phyloP scores from a whole-genome alignment of 306 rosid species.

The Amphicarpaea edgeworthii region DNA sequence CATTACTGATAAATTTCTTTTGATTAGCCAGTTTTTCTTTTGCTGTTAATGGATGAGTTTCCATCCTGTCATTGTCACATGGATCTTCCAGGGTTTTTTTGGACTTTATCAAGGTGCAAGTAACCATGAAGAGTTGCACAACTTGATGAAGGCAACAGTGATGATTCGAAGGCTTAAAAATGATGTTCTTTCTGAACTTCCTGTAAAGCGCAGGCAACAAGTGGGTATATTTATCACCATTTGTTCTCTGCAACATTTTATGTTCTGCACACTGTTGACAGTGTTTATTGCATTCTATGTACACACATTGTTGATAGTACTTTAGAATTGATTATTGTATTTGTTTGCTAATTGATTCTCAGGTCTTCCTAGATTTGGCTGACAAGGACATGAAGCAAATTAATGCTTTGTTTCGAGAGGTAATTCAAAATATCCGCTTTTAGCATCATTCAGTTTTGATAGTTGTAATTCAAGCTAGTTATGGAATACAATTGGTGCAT shows the following conservation, averaged over 20 bases:
- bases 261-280: constrained; percentile 24
- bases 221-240: constrained; percentile 48
- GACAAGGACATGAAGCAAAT: constrained; percentile 94
- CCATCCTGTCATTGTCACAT: constrained; percentile 24
- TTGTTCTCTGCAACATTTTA: constrained; percentile 33
- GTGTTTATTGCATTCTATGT: constrained; percentile 16
- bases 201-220: constrained; percentile 96
- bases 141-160: constrained; percentile 89
- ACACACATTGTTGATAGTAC: constrained; percentile 4
- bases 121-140: constrained; percentile 96
- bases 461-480: constrained; percentile 25
- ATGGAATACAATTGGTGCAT: constrained; percentile 32
- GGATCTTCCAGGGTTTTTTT: constrained; percentile 70
- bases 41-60: constrained; percentile 33
- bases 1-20: constrained; percentile 16
- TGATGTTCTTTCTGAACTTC: constrained; percentile 93
- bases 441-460: constrained; percentile 33
- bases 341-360: constrained; percentile 43
- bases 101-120: constrained; percentile 98
- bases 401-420: constrained; percentile 86
- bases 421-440: constrained; percentile 45
- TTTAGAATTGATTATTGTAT: constrained; percentile 33
- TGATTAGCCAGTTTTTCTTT: constrained; percentile 37
- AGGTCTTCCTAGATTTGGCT: constrained; percentile 89
- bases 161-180: constrained; percentile 97